Conservation (phyloP, 495 filamentous ascomycete genomes). For the Venustampulla echinocandica region DNA sequence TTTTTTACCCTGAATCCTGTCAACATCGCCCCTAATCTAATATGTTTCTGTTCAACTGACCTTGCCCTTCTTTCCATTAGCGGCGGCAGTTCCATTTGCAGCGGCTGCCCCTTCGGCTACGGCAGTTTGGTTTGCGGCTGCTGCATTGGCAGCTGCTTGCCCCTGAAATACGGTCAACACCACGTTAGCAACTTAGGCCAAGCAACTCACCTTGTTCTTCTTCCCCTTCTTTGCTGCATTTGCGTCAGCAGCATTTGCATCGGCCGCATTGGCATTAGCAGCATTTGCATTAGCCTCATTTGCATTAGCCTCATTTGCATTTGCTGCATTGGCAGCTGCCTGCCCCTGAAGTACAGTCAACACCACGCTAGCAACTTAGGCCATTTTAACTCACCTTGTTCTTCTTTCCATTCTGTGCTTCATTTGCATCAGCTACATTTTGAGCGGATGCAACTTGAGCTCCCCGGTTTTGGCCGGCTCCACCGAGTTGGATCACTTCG, state of each 20-base stretch:
- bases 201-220: not conserved
- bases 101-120: too few species aligned
- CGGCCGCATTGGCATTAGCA: too few species aligned
- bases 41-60: not conserved
- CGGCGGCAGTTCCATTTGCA: constrained; percentile 4
- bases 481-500: not conserved
- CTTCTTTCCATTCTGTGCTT: constrained; percentile 14
- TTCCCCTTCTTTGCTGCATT: not conserved
- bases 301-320: not conserved
- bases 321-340: not conserved
- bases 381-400: not conserved
- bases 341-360: not conserved
- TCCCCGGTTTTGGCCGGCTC: not conserved
- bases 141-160: not conserved
- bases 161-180: not conserved
- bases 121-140: not conserved
- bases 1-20: not conserved
- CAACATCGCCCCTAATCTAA: not conserved
- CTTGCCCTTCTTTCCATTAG: constrained; percentile 6
- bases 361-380: not conserved
- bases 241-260: constrained; percentile 2
- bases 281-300: not conserved
- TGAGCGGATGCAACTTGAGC: too few species aligned
- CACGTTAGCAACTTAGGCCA: not conserved
- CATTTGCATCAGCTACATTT: constrained; percentile 3